Conservation (phyloP, 768 basidiomycete species). For the Hericium alpestre region DNA sequence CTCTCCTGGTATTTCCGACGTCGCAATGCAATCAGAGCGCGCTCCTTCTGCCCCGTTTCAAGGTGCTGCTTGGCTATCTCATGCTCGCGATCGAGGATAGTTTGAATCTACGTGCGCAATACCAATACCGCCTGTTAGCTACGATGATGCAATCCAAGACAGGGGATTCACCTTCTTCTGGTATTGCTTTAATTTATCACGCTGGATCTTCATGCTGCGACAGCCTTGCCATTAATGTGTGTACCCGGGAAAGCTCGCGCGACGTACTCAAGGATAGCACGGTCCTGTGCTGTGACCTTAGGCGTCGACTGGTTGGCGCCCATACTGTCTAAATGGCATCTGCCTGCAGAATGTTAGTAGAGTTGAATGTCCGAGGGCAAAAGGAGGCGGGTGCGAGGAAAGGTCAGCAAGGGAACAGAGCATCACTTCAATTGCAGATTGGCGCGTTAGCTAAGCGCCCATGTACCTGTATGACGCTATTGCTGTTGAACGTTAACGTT, state of each 20-base stretch:
- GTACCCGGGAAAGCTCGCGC: conserved; percentile 1
- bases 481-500: too few relatives aligned
- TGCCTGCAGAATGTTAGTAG: background rate
- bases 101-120: conserved; percentile 56
- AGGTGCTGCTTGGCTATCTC: conserved; percentile 82
- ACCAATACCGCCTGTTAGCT: background rate
- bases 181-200: conserved; percentile 92
- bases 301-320: conserved; percentile 65
- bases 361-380: too few relatives aligned
- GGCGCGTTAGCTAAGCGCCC: too few relatives aligned
- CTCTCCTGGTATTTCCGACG: conserved; percentile 90
- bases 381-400: too few relatives aligned
- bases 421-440: too few relatives aligned
- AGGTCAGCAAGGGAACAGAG: too few relatives aligned
- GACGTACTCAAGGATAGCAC: conserved; percentile 89
- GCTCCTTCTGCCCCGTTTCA: conserved; percentile 70
- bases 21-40: conserved; percentile 80
- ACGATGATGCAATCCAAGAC: background rate
- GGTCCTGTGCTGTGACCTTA: conserved; percentile 88
- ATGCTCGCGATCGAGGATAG: conserved; percentile 76
- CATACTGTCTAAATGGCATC: conserved; percentile 28
- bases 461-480: too few relatives aligned
- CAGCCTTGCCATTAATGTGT: conserved; percentile 11
- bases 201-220: conserved; percentile 81
- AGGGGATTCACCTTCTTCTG: conserved; percentile 65